Evolutionary conservation across 352 stramenopile genomes (phyloP), one percentile per base, ranked within the genome.

Genomic region (Phytopythium delawarense): DNA sequence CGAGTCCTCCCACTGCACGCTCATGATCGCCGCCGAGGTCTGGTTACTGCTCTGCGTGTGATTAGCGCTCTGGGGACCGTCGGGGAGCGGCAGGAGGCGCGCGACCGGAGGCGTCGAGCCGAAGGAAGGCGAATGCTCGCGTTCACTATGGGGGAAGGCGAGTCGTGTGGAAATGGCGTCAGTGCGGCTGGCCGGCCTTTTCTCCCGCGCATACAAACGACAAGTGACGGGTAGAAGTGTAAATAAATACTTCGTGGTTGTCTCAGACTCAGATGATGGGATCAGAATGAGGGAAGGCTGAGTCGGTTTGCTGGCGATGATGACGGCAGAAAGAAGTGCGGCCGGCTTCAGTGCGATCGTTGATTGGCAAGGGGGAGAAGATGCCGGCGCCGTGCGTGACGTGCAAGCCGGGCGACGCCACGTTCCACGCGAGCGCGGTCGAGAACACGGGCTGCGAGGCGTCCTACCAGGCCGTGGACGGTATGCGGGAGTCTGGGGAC

Each of bases 351-450:
- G 25, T 28, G 25, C 25, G 25, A 28, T 52, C 12, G 35, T 2
- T 15, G 9, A 15, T 45, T 57, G 51, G n/a, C 21, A 21, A 60
- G 18, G 7, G 18, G 61, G 39, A 30, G 32, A 66, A 20, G 16
- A 87, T 91, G 81, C 66, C 78, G 44, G 86, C 74, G 39, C 75
- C 81, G 30, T 92, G 84, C 66, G 63, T 87, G 25, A 86, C 79
- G 49, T 93, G 84, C 72, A 90, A 88, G 67, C 75, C 78, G 0
- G 81, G 78, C 39, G 71, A 93, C 66, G 70, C 76, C 56, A 88
- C 84, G 68, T 62, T 84, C 57, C 81, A 91, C 74, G 49, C 78
- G 61, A 88, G 71, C 59, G 84, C 84, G 32, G 78, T 93, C 25
- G 74, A 75, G 23, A 84, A 76, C 71, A 91, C 79, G 15, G 84